Evolutionary conservation across 1,284 basidiomycete genomes (phyloP).

Genomic region (Inonotus hispidus): DNA sequence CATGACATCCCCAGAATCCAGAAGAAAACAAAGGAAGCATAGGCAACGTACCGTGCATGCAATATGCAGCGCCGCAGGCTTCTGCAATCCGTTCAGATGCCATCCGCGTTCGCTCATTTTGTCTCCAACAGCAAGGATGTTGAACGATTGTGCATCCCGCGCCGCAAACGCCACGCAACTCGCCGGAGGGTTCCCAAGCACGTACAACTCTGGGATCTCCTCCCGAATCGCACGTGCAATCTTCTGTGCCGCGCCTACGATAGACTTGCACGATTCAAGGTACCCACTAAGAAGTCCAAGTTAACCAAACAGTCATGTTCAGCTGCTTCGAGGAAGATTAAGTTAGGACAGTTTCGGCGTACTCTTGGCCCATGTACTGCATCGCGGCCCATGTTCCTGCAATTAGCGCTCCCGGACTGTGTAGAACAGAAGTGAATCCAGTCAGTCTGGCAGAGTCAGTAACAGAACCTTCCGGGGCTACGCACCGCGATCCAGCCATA

Average conservation of each 20-base stretch:
- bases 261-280: constrained; percentile 79
- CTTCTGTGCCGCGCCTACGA: constrained; percentile 68
- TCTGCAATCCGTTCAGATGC: constrained; percentile 84
- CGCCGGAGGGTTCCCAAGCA: constrained; percentile 86
- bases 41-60: constrained; percentile 78
- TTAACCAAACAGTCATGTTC: neutral
- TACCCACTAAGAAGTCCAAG: constrained; percentile 62
- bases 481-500: constrained; percentile 82
- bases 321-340: constrained; percentile 7
- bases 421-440: neutral
- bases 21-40: neutral
- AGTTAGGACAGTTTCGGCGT: constrained; percentile 26
- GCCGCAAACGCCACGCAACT: constrained; percentile 89
- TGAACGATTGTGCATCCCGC: constrained; percentile 39
- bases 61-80: constrained; percentile 86
- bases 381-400: constrained; percentile 97
- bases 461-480: constrained; percentile 8
- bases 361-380: constrained; percentile 87
- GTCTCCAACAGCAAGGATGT: constrained; percentile 88
- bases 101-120: constrained; percentile 80
- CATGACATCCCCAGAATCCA: neutral
- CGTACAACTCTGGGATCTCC: constrained; percentile 74
- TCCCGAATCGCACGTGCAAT: constrained; percentile 63
- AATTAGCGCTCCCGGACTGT: constrained; percentile 85
- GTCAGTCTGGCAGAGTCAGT: constrained; percentile 1